phyloP scores from a whole-genome alignment of 176 grass and related monocot species.

The Triticum dicoccoides region DNA sequence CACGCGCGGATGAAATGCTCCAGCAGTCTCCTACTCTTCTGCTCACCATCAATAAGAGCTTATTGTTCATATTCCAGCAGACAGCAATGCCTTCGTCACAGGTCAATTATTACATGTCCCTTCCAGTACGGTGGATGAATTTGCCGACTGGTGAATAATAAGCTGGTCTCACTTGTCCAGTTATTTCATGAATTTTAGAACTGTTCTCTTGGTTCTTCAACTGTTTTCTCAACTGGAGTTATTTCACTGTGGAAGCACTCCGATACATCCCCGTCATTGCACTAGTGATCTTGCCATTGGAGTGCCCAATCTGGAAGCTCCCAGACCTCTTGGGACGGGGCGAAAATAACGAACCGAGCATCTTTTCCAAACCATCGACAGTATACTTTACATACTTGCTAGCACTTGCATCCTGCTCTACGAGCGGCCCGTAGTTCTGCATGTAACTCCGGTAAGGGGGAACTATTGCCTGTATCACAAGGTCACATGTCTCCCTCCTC shows the following conservation, averaged over 20 bases:
- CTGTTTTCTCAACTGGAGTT: conserved; percentile 13
- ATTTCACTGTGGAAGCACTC: conserved; percentile 71
- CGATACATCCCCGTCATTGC: conserved; percentile 52
- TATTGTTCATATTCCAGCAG: conserved; percentile 25
- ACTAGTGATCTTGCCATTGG: conserved; percentile 57
- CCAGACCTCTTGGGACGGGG: conserved; percentile 47
- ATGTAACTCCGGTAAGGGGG: conserved; percentile 91
- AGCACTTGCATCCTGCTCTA: conserved; percentile 72
- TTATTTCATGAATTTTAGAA: conserved; percentile 14
- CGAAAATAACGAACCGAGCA: conserved; percentile 62
- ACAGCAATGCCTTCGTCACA: background rate
- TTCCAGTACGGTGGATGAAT: background rate
- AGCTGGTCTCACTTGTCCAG: background rate
- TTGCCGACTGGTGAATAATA: background rate
- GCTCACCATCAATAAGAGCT: conserved; percentile 1
- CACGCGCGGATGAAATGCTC: background rate
- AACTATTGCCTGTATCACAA: conserved; percentile 73
- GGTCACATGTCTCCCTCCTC: conserved; percentile 60
- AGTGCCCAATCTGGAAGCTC: conserved; percentile 75
- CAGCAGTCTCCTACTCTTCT: conserved; percentile 18
- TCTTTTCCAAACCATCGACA: conserved; percentile 71
- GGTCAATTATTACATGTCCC: conserved; percentile 7
- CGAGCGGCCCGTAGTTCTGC: conserved; percentile 93
- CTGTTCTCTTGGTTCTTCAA: conserved; percentile 5
- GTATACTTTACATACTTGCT: conserved; percentile 90